Evolutionary conservation across 345 rosid species (phyloP), one percentile per base, ranked within the genome.

Genomic region (Syzygium grande): DNA sequence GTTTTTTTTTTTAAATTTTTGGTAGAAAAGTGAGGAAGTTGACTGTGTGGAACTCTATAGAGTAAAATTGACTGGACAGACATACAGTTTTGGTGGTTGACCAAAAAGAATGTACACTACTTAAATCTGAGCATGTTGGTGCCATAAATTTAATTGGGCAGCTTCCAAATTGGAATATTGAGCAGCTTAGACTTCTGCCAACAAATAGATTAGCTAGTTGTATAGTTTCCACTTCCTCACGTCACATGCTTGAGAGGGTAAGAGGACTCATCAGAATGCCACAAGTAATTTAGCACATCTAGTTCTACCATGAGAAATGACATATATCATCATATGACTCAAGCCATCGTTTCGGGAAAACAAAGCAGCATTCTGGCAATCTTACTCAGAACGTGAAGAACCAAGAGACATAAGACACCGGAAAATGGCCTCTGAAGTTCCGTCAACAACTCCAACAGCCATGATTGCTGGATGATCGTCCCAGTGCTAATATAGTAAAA

Each of bases 401-500:
- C 97, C 98, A 85, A 96, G 95, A 87, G 99, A 96, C 98, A 96
- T 95, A 21, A 98, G 92, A 4, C 95, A 90, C 59, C 87, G 92
- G 89, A 96, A 98, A 89, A 98, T 93, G 89, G 95, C 94, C 89
- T 97, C 99, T 53, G 98, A 93, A 88, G 95, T 91, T 85, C 97
- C 99, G 84, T 95, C 94, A 85, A 95, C 94, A 84, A 93, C 91
- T 30, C 99, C 98, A 87, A 98, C 99, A 3, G 98, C 99, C 99
- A 98, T 98, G 87, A 97, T 91, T 89, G 98, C 99, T 3, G 98
- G 96, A 86, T 98, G 93, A 91, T 95, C 95, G 89, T 95, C 98
- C 99, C 99, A 97, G 78, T 91, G 93, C 98, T 96, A 16, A 49
- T 16, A 34, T 52, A 38, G 51, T 53, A 63, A 55, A 59, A 27